Evolutionary conservation across 495 filamentous ascomycete species (phyloP), one percentile per base, ranked within the genome.

Genomic region (Neurospora terricola): DNA sequence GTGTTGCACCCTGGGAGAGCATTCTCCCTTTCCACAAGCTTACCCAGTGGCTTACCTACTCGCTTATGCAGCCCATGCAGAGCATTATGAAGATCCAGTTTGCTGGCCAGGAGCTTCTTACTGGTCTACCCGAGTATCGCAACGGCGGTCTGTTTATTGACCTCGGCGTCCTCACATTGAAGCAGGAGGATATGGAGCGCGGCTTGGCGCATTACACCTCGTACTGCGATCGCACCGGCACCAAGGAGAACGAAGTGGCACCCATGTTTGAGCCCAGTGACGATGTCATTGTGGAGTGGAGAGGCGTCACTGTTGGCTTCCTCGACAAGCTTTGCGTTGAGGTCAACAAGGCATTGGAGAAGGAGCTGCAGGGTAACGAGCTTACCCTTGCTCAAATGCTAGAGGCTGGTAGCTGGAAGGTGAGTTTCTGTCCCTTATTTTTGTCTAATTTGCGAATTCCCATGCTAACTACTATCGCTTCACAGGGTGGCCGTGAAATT

Each of bases 371-470:
- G 10, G 89, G 88, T n/a, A 80, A 85, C 38, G 84, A 87, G 74
- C 81, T 97, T 75, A 91, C 81, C 42, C 76, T 97, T 75, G 87
- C 93, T 14, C 93, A 97, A 80, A 87, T 96, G 83, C 79, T 97
- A 68, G 93, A 97, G 81, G 93, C 93, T 2, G 93, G 93, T n/a
- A 93, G 91, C 75, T 97, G 93, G 93, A 99, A 99, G 92, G 95
- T 97, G 54, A 77, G 83, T 75, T 73, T 34, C 34, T 18, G 38
- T 10, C 42, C 23, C 27, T 70, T 73, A 38, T 69, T 40, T 59
- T 1, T 48, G 48, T 30, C 8, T 39, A 38, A 34, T 43, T 72
- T 68, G 73, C 72, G 71, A 34, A 69, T 21, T 69, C 16, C 34
- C 30, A 23, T 72, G 62, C 76, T 21, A 59, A 54, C 75, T 34